Evolutionary conservation across 352 stramenopile genomes (phyloP).

Genomic region (Globisporangium paddicum): DNA sequence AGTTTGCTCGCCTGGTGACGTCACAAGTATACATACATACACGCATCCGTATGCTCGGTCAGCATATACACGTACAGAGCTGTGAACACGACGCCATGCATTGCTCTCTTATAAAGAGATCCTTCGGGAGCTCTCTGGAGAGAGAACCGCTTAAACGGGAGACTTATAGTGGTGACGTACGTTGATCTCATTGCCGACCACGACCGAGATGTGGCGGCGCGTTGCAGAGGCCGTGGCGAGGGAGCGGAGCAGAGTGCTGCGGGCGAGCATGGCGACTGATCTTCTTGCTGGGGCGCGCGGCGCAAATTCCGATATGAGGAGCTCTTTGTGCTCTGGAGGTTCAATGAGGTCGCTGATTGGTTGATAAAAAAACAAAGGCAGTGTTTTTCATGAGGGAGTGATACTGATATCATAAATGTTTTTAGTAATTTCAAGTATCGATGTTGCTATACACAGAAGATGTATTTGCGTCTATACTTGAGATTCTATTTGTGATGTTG

Average conservation of each 20-base stretch:
- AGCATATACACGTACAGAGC: too few relatives aligned
- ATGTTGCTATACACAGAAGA: not conserved
- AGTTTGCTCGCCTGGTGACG: too few relatives aligned
- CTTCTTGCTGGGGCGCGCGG: not conserved
- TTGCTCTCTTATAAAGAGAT: too few relatives aligned
- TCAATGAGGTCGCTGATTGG: constrained; percentile 6
- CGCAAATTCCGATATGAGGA: constrained; percentile 13
- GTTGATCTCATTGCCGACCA: constrained; percentile 25
- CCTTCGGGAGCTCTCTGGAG: not conserved
- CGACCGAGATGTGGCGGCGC: constrained; percentile 20
- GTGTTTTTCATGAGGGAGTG: not conserved
- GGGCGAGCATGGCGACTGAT: constrained; percentile 8
- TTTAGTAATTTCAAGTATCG: not conserved
- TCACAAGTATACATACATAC: too few relatives aligned
- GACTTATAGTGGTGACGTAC: constrained; percentile 10
- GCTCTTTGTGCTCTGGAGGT: not conserved
- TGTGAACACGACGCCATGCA: too few relatives aligned
- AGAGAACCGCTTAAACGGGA: not conserved
- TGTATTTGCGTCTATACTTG: too few relatives aligned
- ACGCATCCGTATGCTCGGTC: too few relatives aligned
- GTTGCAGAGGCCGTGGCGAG: not conserved
- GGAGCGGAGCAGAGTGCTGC: constrained; percentile 7
- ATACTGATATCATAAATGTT: not conserved
- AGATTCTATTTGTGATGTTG: not conserved
- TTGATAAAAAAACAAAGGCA: not conserved